phyloP scores from a whole-genome alignment of 176 grass and related monocot genomes.

The Canna indica region DNA sequence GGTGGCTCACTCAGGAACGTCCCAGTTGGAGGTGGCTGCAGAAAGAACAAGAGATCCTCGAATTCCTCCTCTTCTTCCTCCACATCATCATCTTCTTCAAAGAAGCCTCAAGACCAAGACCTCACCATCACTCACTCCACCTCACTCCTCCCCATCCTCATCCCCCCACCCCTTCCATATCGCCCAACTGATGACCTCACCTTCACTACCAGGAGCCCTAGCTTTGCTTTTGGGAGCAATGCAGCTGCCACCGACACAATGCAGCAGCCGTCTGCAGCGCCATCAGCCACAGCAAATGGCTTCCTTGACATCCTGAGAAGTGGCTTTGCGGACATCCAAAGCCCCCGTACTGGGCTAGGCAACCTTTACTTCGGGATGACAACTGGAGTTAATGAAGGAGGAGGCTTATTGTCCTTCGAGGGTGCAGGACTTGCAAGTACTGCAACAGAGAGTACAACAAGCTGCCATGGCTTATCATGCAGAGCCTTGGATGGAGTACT shows the following conservation, averaged over 20 bases:
- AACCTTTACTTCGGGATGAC: background rate
- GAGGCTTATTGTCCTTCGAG: background rate
- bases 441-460: background rate
- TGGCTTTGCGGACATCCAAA: background rate
- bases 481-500: background rate
- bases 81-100: background rate
- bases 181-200: background rate
- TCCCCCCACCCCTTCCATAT: background rate
- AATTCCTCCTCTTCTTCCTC: constrained; percentile 5
- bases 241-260: no score
- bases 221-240: no score
- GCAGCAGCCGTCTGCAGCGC: background rate
- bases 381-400: background rate
- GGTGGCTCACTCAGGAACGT: constrained; percentile 26
- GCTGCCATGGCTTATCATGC: background rate
- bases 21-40: constrained; percentile 23
- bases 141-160: background rate
- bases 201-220: background rate
- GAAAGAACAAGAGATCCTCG: constrained; percentile 20
- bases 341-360: background rate
- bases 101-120: background rate
- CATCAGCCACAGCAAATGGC: background rate
- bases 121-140: background rate
- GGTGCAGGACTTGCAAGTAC: background rate
- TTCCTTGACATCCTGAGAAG: background rate